phyloP scores from a whole-genome alignment of 192 early-diverging fungal species.

The Thamnidium elegans region DNA sequence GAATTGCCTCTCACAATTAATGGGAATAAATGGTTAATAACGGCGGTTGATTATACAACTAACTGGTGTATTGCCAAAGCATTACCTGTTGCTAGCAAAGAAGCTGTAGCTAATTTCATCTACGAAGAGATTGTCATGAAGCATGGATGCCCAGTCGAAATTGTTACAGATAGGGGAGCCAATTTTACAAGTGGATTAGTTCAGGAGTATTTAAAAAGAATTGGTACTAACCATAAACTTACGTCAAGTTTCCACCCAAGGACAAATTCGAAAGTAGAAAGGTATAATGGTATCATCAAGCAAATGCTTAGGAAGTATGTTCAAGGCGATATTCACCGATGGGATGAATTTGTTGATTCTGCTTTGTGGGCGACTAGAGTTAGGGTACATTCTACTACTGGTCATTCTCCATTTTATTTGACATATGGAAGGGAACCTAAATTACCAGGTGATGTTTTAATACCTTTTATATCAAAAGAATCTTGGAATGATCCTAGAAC shows the following conservation, averaged over 20 bases:
- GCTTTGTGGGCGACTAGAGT: slow-evolving; percentile 5
- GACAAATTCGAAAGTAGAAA: slow-evolving; percentile 24
- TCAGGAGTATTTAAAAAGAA: not conserved
- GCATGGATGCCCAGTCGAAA: slow-evolving; percentile 23
- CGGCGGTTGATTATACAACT: slow-evolving; percentile 24
- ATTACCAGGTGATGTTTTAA: slow-evolving; percentile 6
- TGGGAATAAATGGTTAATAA: slow-evolving; percentile 19
- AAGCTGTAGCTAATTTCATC: slow-evolving; percentile 17
- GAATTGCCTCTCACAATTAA: not conserved
- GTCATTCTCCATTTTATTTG: slow-evolving; percentile 17
- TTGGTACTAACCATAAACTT: slow-evolving; percentile 14
- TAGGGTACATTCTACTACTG: not conserved
- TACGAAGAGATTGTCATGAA: slow-evolving; percentile 25
- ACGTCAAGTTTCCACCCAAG: slow-evolving; percentile 19
- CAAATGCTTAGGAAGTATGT: slow-evolving; percentile 17
- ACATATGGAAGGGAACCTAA: slow-evolving; percentile 21
- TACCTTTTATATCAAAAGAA: slow-evolving; percentile 12
- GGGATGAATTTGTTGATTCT: slow-evolving; percentile 19
- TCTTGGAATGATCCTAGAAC: not conserved
- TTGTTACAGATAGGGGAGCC: slow-evolving; percentile 18
- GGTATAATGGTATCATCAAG: slow-evolving; percentile 13
- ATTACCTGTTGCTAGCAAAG: slow-evolving; percentile 4
- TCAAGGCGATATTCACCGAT: not conserved
- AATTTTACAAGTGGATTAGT: slow-evolving; percentile 14
- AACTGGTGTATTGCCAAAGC: slow-evolving; percentile 25